These are phyloP conservation scores for Chlamydomonas schloesseri DNA, from an alignment of 139 green algal genomes.

Conservation along the genomic window DNA sequence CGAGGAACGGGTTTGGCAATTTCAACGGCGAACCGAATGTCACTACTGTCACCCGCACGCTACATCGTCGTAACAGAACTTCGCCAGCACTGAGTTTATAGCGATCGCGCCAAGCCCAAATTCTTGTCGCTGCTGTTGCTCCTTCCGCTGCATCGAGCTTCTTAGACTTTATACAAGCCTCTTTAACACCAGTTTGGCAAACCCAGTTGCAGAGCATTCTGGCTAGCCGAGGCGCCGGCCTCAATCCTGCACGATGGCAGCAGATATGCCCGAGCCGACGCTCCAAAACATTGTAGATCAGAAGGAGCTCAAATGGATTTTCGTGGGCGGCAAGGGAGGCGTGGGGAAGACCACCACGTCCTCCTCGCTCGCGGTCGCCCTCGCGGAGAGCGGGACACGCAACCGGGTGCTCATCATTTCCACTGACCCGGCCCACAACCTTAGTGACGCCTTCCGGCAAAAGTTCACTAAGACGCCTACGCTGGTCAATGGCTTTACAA, in stretches of 20 bases:
- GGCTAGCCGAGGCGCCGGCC: too few relatives aligned
- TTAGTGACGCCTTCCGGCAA: constrained; percentile 95
- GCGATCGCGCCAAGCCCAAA: too few relatives aligned
- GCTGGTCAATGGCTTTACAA: constrained; percentile 89
- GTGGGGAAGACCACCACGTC: constrained; percentile 94
- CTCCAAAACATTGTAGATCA: constrained; percentile 93
- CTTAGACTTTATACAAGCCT: too few relatives aligned
- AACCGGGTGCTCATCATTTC: constrained; percentile 96
- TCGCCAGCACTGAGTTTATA: too few relatives aligned
- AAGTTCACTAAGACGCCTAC: constrained; percentile 93
- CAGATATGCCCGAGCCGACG: constrained; percentile 75
- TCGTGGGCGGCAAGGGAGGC: constrained; percentile 95
- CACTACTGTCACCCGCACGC: too few relatives aligned
- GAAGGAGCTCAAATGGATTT: constrained; percentile 94
- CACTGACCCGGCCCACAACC: constrained; percentile 97
- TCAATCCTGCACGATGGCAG: constrained; percentile 13
- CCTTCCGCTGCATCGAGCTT: too few relatives aligned
- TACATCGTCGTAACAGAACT: too few relatives aligned
- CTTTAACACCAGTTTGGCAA: too few relatives aligned
- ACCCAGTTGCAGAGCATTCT: too few relatives aligned
- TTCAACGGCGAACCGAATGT: too few relatives aligned
- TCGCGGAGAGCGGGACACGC: constrained; percentile 73
- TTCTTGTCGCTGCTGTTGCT: too few relatives aligned
- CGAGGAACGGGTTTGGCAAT: too few relatives aligned
- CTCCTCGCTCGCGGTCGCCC: constrained; percentile 88